phyloP scores from a whole-genome alignment of 352 stramenopile genomes.

The Phytophthora litchii region DNA sequence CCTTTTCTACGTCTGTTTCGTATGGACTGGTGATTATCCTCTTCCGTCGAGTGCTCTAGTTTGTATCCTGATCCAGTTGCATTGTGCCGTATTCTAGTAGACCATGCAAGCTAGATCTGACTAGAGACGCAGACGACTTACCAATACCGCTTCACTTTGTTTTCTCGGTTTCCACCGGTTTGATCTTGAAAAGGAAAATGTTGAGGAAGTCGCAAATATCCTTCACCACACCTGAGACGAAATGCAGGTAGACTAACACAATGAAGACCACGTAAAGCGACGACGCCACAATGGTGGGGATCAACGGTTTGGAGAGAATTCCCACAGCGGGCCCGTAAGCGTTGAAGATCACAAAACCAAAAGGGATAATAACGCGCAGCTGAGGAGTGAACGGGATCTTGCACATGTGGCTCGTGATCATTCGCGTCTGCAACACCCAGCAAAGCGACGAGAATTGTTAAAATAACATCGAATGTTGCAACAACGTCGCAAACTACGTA shows the following conservation, averaged over 20 bases:
- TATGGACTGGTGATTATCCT: background rate
- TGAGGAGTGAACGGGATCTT: constrained; percentile 87
- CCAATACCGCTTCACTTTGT: constrained; percentile 29
- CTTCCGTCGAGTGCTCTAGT: too few relatives aligned
- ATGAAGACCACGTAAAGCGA: constrained; percentile 80
- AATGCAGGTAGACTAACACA: constrained; percentile 79
- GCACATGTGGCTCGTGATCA: constrained; percentile 92
- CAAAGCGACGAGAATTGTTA: background rate
- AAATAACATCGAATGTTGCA: background rate
- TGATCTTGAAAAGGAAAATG: constrained; percentile 88
- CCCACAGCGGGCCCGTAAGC: constrained; percentile 61
- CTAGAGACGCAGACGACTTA: background rate
- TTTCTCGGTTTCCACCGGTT: constrained; percentile 44
- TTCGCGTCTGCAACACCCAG: constrained; percentile 69
- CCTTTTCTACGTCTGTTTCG: constrained; percentile 22
- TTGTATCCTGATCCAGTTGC: too few relatives aligned
- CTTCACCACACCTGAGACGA: constrained; percentile 78
- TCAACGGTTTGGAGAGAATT: constrained; percentile 50
- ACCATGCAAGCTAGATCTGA: background rate
- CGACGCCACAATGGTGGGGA: constrained; percentile 73
- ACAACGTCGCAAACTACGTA: constrained; percentile 26
- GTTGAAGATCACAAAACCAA: constrained; percentile 78
- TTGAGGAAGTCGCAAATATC: constrained; percentile 89
- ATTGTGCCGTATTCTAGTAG: background rate
- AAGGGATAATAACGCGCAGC: constrained; percentile 81